Conservation (phyloP, 345 rosid species). For the Acer yangbiense region DNA sequence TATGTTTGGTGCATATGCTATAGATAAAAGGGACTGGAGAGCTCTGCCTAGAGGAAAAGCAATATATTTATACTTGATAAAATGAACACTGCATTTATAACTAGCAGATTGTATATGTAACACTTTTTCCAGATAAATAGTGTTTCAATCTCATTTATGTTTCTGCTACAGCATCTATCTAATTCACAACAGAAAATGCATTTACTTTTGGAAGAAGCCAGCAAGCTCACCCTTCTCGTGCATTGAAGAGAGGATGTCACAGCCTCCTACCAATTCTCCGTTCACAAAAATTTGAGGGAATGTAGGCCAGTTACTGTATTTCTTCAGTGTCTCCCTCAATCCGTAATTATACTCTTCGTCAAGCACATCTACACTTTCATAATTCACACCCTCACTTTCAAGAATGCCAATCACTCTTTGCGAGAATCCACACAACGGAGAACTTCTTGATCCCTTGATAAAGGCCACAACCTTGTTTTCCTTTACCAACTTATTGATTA, state of each 20-base stretch:
- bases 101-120: not conserved
- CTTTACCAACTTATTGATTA: conserved; percentile 71
- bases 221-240: conserved; percentile 80
- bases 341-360: conserved; percentile 82
- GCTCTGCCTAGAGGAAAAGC: not conserved
- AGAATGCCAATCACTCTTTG: conserved; percentile 82
- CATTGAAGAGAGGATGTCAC: conserved; percentile 83
- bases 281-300: conserved; percentile 80
- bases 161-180: not conserved
- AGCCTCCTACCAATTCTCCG: conserved; percentile 86
- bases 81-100: not conserved
- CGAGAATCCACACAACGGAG: conserved; percentile 91
- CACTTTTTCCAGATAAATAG: not conserved
- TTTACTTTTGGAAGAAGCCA: conserved; percentile 44
- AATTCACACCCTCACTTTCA: conserved; percentile 79
- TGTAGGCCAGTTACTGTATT: conserved; percentile 91
- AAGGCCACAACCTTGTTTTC: conserved; percentile 92
- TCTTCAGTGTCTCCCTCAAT: conserved; percentile 82
- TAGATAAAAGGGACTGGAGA: not conserved
- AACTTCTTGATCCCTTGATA: conserved; percentile 87
- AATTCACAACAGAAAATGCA: not conserved
- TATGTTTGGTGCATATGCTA: too few species aligned
- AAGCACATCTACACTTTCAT: conserved; percentile 83
- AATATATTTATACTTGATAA: not conserved
- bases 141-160: not conserved